Conservation (phyloP, 495 filamentous ascomycete genomes). For the Xylaria cubensis region DNA sequence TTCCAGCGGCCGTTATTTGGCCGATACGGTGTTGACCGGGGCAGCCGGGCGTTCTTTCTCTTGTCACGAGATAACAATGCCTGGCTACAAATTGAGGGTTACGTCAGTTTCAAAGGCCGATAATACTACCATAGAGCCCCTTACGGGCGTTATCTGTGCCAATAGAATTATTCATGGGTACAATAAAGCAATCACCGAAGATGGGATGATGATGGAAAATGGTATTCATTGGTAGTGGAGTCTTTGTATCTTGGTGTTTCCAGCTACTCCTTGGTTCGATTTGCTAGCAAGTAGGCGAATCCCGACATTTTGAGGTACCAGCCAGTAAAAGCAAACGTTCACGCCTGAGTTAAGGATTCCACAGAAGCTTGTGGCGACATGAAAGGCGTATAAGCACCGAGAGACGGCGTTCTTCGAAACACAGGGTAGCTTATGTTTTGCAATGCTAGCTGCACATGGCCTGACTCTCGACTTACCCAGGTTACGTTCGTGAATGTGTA, state of each 20-base stretch:
- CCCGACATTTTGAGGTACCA: neutral
- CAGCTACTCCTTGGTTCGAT: neutral
- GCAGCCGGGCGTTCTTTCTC: neutral
- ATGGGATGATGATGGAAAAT: neutral
- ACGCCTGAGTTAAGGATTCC: neutral
- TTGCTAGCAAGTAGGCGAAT: neutral
- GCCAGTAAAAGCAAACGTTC: neutral
- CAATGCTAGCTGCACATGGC: slow-evolving; percentile 2
- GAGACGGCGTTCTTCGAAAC: neutral
- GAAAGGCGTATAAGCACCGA: neutral
- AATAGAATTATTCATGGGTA: neutral
- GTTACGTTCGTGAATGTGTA: neutral
- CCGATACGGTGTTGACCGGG: neutral
- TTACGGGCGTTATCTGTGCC: neutral
- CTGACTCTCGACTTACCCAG: neutral
- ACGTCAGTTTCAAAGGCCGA: neutral
- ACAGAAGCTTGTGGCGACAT: slow-evolving; percentile 4
- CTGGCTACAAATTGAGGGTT: neutral
- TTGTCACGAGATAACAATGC: neutral
- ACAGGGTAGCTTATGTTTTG: neutral
- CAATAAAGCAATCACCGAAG: neutral
- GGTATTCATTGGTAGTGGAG: neutral
- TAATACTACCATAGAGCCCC: neutral
- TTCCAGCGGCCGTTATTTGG: neutral
- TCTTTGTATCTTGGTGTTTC: slow-evolving; percentile 1